Percentiles rank a stretch among this genome's conserved stretches.
Conservation (phyloP, 140 eudicot genomes). For the Cichorium intybus region DNA sequence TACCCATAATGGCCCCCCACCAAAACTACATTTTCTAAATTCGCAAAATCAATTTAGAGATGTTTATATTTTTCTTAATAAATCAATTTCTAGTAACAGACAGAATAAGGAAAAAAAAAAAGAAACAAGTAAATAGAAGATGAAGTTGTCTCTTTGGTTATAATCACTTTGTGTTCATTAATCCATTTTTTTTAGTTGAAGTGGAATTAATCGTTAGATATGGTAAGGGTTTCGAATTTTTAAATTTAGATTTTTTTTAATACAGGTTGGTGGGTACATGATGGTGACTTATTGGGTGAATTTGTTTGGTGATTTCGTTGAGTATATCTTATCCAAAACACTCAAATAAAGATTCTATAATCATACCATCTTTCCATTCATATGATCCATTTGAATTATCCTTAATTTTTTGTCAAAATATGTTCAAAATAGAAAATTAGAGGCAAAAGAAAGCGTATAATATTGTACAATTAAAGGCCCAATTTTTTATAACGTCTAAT, state of each 20-base stretch:
- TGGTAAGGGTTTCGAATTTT: constrained; percentile 1
- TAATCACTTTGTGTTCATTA: constrained; percentile 20
- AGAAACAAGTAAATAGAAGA: constrained; percentile 21
- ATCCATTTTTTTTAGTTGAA: constrained; percentile 17
- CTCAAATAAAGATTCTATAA: background rate
- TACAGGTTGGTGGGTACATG: constrained; percentile 17
- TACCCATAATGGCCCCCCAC: background rate
- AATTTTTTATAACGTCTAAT: too few relatives aligned
- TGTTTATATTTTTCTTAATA: constrained; percentile 38
- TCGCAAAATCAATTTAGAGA: constrained; percentile 20
- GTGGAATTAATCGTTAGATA: background rate
- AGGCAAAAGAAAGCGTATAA: too few relatives aligned
- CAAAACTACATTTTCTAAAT: constrained; percentile 16
- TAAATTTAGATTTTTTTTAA: constrained; percentile 20
- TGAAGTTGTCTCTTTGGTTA: constrained; percentile 22
- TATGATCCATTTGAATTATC: background rate
- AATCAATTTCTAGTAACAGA: constrained; percentile 23
- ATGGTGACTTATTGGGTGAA: constrained; percentile 20
- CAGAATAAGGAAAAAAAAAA: constrained; percentile 11
- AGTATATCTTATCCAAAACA: background rate
- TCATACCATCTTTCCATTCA: too few relatives aligned
- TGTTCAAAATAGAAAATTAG: too few relatives aligned
- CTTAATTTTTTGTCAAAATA: too few relatives aligned
- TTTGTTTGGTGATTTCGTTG: constrained; percentile 24
- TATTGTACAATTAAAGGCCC: too few relatives aligned